Percentiles rank a stretch among this genome's conserved stretches.
Evolutionary conservation across 768 basidiomycete species (phyloP).

Genomic region (Phaffia tasmanica): DNA sequence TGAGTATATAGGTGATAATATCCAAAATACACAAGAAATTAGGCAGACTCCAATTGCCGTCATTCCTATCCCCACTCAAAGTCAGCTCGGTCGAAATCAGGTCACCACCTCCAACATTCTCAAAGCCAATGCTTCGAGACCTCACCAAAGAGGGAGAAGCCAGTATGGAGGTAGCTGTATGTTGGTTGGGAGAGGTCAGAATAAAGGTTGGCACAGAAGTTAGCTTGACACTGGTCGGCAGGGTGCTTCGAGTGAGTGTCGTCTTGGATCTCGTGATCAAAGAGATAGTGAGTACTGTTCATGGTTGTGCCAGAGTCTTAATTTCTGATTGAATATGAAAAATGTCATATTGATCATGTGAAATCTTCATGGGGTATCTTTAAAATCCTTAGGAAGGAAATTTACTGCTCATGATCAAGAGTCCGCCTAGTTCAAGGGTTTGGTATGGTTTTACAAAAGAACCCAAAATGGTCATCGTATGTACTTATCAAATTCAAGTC

Average conservation of each 20-base stretch:
- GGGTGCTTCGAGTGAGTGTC: no score
- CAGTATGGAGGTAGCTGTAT: slow-evolving; percentile 68
- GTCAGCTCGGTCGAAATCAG: slow-evolving; percentile 16
- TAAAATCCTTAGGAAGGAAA: slow-evolving; percentile 54
- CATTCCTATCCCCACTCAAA: slow-evolving; percentile 15
- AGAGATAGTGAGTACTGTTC: slow-evolving; percentile 78
- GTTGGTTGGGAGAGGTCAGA: slow-evolving; percentile 58
- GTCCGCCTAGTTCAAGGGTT: slow-evolving; percentile 86
- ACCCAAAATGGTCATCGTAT: slow-evolving; percentile 65
- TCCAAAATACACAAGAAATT: slow-evolving; percentile 19
- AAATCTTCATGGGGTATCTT: no score
- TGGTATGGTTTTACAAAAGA: slow-evolving; percentile 86
- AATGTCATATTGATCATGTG: no score
- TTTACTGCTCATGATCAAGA: slow-evolving; percentile 66
- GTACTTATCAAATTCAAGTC: background rate
- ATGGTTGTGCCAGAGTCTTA: slow-evolving; percentile 37
- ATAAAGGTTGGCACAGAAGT: slow-evolving; percentile 84
- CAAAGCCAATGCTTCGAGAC: slow-evolving; percentile 97
- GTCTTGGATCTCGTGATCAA: slow-evolving; percentile 43
- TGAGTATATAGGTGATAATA: slow-evolving; percentile 13
- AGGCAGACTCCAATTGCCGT: slow-evolving; percentile 9
- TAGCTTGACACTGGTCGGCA: slow-evolving; percentile 38
- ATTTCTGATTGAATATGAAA: no score
- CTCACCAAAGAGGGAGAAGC: slow-evolving; percentile 89
- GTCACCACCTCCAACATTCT: slow-evolving; percentile 46